Conservation (phyloP, 805 yeast genomes). For the Danielia oregonensis region DNA sequence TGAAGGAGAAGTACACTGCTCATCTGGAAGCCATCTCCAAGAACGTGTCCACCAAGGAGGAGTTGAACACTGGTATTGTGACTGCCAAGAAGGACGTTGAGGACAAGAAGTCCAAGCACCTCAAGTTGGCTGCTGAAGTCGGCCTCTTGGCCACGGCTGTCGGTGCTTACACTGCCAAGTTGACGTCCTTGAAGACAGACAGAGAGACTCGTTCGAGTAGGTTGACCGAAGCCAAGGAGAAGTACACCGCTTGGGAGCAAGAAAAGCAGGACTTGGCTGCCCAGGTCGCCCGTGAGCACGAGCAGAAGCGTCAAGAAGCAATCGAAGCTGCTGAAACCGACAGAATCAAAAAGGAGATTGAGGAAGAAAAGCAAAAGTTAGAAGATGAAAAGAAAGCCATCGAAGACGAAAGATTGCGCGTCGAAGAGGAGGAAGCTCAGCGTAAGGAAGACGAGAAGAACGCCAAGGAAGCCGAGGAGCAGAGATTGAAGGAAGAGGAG, state of each 20-base stretch:
- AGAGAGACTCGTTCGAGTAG: slow-evolving; percentile 33
- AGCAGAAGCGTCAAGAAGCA: slow-evolving; percentile 29
- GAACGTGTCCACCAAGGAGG: slow-evolving; percentile 36
- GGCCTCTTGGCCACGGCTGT: slow-evolving; percentile 40
- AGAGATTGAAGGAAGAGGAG: slow-evolving; percentile 8
- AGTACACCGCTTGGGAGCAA: slow-evolving; percentile 40
- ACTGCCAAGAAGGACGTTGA: slow-evolving; percentile 33
- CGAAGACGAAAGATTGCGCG: slow-evolving; percentile 11
- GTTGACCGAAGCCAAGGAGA: slow-evolving; percentile 39
- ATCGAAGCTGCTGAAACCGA: slow-evolving; percentile 28
- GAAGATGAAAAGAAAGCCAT: slow-evolving; percentile 12
- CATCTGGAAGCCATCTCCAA: slow-evolving; percentile 27
- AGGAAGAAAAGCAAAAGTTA: slow-evolving; percentile 11
- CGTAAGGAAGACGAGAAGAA: slow-evolving; percentile 4
- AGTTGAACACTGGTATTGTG: slow-evolving; percentile 36
- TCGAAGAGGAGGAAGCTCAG: slow-evolving; percentile 10
- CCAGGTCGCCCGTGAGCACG: slow-evolving; percentile 23
- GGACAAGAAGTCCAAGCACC: slow-evolving; percentile 35
- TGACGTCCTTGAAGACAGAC: slow-evolving; percentile 34
- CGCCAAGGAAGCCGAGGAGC: slow-evolving; percentile 10
- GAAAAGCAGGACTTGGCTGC: slow-evolving; percentile 41
- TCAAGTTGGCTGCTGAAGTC: slow-evolving; percentile 39
- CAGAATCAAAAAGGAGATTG: slow-evolving; percentile 10
- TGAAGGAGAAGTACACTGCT: slow-evolving; percentile 28
- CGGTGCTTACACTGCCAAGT: slow-evolving; percentile 43